Conservation (phyloP, 2,329 filamentous ascomycete species). For the Myriosclerotinia duriaeana region DNA sequence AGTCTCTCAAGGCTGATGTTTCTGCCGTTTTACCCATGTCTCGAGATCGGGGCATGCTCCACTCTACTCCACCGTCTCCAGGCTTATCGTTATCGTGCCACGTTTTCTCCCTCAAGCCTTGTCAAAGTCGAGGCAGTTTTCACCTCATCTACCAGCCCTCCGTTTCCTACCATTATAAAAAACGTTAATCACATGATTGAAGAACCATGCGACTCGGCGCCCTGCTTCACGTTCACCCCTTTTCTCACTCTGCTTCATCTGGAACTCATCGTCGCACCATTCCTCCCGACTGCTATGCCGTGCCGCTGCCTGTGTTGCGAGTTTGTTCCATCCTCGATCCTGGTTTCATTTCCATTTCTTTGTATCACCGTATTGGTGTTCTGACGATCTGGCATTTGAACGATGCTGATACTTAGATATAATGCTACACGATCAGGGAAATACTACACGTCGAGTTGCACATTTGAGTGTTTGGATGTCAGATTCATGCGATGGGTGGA, state of each 20-base stretch:
- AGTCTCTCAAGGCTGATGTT: not conserved
- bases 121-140: not conserved
- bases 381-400: not conserved
- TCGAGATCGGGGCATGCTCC: not conserved
- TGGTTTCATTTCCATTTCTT: not conserved
- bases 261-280: conserved; percentile 8
- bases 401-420: not conserved
- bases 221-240: not conserved
- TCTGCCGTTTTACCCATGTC: not conserved
- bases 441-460: not conserved
- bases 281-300: not conserved
- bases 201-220: not conserved
- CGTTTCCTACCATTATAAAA: not conserved
- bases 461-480: not conserved
- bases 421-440: not conserved
- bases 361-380: not conserved
- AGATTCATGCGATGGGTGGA: not conserved
- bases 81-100: conserved; percentile 14
- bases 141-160: not conserved
- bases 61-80: conserved; percentile 7
- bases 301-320: not conserved
- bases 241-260: not conserved
- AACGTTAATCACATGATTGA: conserved; percentile 14
- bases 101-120: not conserved
- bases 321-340: not conserved